A percentile compares a stretch with the other conserved stretches of the same genome.
Evolutionary conservation across 163 green algal genomes (phyloP).

Genomic region (Coccomyxa subellipsoidea): DNA sequence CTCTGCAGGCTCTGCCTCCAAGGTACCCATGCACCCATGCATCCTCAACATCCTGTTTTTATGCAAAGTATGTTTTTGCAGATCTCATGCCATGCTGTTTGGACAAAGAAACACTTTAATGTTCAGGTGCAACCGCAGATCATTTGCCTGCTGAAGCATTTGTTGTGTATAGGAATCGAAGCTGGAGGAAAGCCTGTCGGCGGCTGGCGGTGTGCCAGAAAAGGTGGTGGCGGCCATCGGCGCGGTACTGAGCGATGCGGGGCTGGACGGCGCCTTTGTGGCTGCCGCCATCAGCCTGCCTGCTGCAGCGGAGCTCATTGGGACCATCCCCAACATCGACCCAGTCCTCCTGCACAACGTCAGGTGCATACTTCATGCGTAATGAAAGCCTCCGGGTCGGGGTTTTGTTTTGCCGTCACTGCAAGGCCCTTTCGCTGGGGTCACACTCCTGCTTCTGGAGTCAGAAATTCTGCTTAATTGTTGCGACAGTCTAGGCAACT

Average conservation of each 20-base stretch:
- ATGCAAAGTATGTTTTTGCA: no score
- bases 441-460: no score
- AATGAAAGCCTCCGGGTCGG: neutral
- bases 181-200: slow-evolving; percentile 41
- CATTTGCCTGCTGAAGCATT: no score
- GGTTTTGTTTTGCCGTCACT: neutral
- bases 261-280: slow-evolving; percentile 74
- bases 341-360: slow-evolving; percentile 70
- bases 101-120: neutral
- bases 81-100: no score
- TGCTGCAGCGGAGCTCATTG: slow-evolving; percentile 72
- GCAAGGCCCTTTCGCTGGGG: neutral
- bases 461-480: no score
- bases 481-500: no score
- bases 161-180: neutral
- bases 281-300: slow-evolving; percentile 75
- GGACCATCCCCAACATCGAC: slow-evolving; percentile 68
- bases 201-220: slow-evolving; percentile 55
- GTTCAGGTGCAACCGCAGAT: neutral
- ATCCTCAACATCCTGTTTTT: no score
- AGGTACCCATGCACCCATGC: neutral
- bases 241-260: slow-evolving; percentile 55
- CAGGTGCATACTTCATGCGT: slow-evolving; percentile 14
- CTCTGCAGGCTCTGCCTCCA: slow-evolving; percentile 32
- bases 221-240: slow-evolving; percentile 61